Base-by-base conservation (phyloP, 2,329 filamentous ascomycete species). In the Aureobasidium uvarum region DNA sequence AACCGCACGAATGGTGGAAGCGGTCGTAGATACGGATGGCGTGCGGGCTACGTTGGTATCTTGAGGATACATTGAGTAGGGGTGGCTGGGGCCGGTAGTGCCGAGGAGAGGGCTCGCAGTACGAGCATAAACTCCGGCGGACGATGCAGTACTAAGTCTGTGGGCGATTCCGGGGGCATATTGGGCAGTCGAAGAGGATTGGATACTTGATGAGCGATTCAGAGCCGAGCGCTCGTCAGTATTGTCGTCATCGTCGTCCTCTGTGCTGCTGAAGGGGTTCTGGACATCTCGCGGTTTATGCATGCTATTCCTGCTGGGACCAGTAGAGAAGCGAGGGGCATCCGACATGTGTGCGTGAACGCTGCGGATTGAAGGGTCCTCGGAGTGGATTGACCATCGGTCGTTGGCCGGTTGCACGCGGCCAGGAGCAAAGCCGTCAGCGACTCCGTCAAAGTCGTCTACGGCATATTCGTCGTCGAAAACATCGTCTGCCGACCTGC, bases 21-120 rank as follows among this genome's bases (percentile, higher is more conserved):
- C 85, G 28, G 62, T 66, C 23, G 91, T 91, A n/a, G 86, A 84
- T 43, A 89, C 80, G 72, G 91, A 93, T 28, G 84, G 80, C 10
- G 86, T 84, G 65, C 86, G 81, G 71, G 70, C 79, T 74, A 78
- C 73, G 43, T 70, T 77, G 64, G 89, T 84, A 64, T 86, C 85
- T 74, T 96, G 92, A 7, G 89, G 86, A 75, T 96, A 96, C 86
- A 94, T 89, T 70, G 85, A 86, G 74, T 96, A 96, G 0, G 91
- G 90, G 76, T 95, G 90, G 62, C 90, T 95, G 20, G 92, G 91
- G 2, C 87, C 89, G 3, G 84, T 86, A 1, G 87, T 85, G 7
- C 87, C 89, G 62, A 84, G 84, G 69, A 92, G 90, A 14, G 89
- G 89, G 66, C 85, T 88, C 66, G 91, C 83, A 3, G 81, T 77